Evolutionary conservation across 192 early-diverging fungal species (phyloP).

Genomic region (Coemansia biformis): DNA sequence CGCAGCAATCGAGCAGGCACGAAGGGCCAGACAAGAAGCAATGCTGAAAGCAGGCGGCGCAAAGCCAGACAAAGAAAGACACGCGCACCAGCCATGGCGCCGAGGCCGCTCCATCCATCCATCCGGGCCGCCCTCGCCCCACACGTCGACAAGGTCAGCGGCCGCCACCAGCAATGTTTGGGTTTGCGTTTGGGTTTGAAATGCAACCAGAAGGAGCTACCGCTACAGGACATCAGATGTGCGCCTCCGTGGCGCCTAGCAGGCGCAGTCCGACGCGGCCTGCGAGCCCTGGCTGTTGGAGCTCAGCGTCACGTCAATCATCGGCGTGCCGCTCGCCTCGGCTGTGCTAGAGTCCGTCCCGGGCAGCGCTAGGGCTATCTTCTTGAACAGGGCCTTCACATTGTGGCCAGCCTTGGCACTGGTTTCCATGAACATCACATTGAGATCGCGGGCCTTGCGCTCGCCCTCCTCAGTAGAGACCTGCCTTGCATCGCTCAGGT

Average conservation of each 20-base stretch:
- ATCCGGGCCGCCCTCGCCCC: too few relatives aligned
- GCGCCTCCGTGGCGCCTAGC: too few relatives aligned
- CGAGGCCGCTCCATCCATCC: too few relatives aligned
- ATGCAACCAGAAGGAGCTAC: too few relatives aligned
- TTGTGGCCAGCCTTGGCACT: constrained; percentile 98
- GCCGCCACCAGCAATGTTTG: too few relatives aligned
- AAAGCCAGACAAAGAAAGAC: not conserved
- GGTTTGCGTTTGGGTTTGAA: too few relatives aligned
- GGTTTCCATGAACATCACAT: constrained; percentile 99
- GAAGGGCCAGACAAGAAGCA: too few relatives aligned
- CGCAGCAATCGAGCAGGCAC: too few relatives aligned
- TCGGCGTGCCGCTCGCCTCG: constrained; percentile 49
- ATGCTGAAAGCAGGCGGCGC: too few relatives aligned
- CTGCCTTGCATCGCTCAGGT: constrained; percentile 90
- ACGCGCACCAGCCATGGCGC: too few relatives aligned
- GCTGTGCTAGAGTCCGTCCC: constrained; percentile 70
- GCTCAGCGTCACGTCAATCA: constrained; percentile 56
- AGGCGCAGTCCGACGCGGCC: constrained; percentile 53
- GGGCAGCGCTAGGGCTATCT: constrained; percentile 81
- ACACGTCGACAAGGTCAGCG: too few relatives aligned
- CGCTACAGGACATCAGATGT: too few relatives aligned
- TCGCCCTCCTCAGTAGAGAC: constrained; percentile 97
- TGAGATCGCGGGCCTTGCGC: constrained; percentile 92
- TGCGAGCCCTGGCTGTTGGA: constrained; percentile 39
- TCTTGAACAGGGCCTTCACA: constrained; percentile 95